Conservation (phyloP, 495 filamentous ascomycete species). For the Podospora anserina region DNA sequence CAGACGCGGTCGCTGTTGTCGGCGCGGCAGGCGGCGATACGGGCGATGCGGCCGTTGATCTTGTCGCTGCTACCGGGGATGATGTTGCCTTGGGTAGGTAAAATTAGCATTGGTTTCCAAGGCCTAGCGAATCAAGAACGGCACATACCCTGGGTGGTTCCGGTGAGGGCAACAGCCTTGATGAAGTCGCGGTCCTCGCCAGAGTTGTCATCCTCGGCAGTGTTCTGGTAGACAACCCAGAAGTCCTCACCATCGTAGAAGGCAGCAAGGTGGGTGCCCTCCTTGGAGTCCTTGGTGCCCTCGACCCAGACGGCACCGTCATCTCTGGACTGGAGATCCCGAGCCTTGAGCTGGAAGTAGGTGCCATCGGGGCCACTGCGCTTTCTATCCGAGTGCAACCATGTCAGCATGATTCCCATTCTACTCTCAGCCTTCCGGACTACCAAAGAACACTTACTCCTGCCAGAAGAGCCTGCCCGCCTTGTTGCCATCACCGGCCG, state of each 20-base stretch:
- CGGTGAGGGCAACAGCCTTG: neutral
- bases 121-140: too few species aligned
- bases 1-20: constrained; percentile 2
- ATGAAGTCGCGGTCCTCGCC: neutral
- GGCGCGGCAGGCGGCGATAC: constrained; percentile 5
- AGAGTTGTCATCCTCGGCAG: neutral
- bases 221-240: constrained; percentile 1
- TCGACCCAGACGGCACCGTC: constrained; percentile 3
- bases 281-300: constrained; percentile 1
- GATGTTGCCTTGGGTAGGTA: neutral
- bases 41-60: neutral
- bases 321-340: neutral
- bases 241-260: constrained; percentile 1
- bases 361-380: neutral
- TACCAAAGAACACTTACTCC: neutral
- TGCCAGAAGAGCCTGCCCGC: neutral
- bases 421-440: too few species aligned
- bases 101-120: too few species aligned
- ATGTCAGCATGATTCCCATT: too few species aligned
- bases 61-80: neutral
- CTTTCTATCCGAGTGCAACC: neutral
- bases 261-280: neutral
- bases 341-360: neutral
- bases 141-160: neutral
- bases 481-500: neutral